phyloP scores from a whole-genome alignment of 2,329 filamentous ascomycete genomes.

The Xylariaceae sp. region DNA sequence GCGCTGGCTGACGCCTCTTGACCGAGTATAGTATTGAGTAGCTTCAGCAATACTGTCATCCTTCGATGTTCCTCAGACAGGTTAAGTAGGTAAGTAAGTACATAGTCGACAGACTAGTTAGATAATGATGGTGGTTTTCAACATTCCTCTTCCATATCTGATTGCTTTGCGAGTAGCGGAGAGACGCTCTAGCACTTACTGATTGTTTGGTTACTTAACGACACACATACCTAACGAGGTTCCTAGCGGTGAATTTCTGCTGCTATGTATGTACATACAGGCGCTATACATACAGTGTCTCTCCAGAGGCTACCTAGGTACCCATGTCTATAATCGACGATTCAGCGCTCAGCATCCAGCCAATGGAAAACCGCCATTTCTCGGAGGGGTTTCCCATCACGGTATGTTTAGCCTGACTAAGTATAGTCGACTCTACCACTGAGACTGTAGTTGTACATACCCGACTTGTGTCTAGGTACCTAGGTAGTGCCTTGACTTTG shows the following conservation, averaged over 20 bases:
- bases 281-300: neutral
- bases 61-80: too few relatives aligned
- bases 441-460: conserved; percentile 16
- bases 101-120: neutral
- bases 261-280: too few relatives aligned
- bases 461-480: neutral
- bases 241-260: neutral
- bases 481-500: neutral
- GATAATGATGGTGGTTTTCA: neutral
- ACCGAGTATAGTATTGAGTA: neutral
- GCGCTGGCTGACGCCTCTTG: conserved; percentile 5
- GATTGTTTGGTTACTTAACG: too few relatives aligned
- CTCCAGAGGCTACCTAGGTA: conserved; percentile 22
- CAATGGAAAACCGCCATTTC: conserved; percentile 20
- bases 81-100: too few relatives aligned
- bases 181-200: too few relatives aligned
- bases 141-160: neutral
- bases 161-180: too few relatives aligned
- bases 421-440: conserved; percentile 24
- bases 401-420: conserved; percentile 23
- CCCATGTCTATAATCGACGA: conserved; percentile 6
- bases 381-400: conserved; percentile 21
- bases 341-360: conserved; percentile 18
- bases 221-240: neutral
- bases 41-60: conserved; percentile 15